These are phyloP conservation scores for Apiotrichum domesticum DNA, from an alignment of 1,284 basidiomycete species.

Conservation along the genomic window DNA sequence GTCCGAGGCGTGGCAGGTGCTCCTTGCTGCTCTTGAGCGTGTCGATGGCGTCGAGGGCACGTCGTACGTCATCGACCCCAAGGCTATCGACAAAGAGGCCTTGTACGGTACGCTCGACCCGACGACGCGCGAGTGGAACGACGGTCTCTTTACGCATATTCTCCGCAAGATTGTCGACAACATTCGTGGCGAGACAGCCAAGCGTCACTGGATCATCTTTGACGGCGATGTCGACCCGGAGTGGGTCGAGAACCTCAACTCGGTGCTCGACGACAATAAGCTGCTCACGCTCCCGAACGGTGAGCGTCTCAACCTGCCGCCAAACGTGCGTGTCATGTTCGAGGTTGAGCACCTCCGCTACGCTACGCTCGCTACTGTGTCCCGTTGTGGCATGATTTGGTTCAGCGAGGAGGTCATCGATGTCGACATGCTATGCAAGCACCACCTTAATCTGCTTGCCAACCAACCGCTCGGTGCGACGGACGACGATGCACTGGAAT, in stretches of 20 bases:
- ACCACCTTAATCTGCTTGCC: slow-evolving; percentile 76
- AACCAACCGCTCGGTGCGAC: slow-evolving; percentile 78
- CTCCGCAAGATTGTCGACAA: slow-evolving; percentile 97
- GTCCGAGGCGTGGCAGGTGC: slow-evolving; percentile 92
- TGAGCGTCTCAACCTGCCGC: slow-evolving; percentile 92
- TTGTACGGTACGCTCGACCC: slow-evolving; percentile 95
- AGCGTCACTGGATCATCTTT: slow-evolving; percentile 99
- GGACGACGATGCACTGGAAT: slow-evolving; percentile 70
- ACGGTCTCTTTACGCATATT: slow-evolving; percentile 96
- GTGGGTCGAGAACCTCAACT: slow-evolving; percentile 99
- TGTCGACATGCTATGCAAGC: slow-evolving; percentile 81
- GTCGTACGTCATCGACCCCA: slow-evolving; percentile 96
- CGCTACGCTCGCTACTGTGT: slow-evolving; percentile 96
- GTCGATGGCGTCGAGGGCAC: slow-evolving; percentile 89
- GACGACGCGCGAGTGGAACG: slow-evolving; percentile 99
- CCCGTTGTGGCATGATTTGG: slow-evolving; percentile 99
- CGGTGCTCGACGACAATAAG: slow-evolving; percentile 96
- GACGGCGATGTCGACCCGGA: slow-evolving; percentile 99
- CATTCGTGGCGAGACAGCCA: slow-evolving; percentile 92
- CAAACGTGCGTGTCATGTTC: slow-evolving; percentile 99
- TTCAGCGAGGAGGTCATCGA: slow-evolving; percentile 95
- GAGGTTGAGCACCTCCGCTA: slow-evolving; percentile 98
- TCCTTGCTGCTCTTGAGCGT: slow-evolving; percentile 83
- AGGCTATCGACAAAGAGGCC: slow-evolving; percentile 97
- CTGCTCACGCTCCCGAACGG: slow-evolving; percentile 95